Evolutionary conservation across 495 filamentous ascomycete genomes (phyloP), one percentile per base, ranked within the genome.

Genomic region (Antarctomyces pellizariae): DNA sequence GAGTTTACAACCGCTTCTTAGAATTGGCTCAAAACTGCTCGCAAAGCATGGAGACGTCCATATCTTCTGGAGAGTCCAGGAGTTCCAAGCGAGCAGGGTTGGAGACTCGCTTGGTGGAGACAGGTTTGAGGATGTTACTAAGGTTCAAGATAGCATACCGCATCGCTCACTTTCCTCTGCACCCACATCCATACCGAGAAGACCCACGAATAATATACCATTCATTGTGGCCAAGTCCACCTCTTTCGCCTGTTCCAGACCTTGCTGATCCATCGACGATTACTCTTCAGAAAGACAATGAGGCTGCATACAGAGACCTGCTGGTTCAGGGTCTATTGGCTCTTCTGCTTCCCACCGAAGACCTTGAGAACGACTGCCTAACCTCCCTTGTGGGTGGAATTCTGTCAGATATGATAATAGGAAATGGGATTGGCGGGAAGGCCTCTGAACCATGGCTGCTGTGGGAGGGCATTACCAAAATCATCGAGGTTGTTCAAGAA

Each of bases 261-360:
- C 42, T 53, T 9, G 45, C 41, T 6, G 49, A 64, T 28, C 47
- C 59, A 15, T 42, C 53, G 17, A 61, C 53, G 20, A 42, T 62
- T 16, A 42, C 54, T 28, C 52, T 62, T 34, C 78, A 89, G 45
- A 51, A 49, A 26, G 58, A 73, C 26, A 82, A 84, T 43, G 82
- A 93, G 50, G 57, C 59, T 11, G 56, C 62, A 29, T 90, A 86
- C 51, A 67, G 79, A 43, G 75, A 78, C 40, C 49, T 91, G 35
- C 52, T 93, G 7, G 77, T 75, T 9, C 66, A 77, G 35, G 74
- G 67, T 3, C 58, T 74, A 23, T 52, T 97, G 23, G 72, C 78
- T 3, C 52, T 91, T 22, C 55, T 95, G 13, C 58, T 97, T 17
- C 86, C 86, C 3, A 86, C 77, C 10, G 83, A 93, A 43, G 83